Conservation (phyloP, 2,329 filamentous ascomycete genomes). For the Aspergillus aculeatinus region DNA sequence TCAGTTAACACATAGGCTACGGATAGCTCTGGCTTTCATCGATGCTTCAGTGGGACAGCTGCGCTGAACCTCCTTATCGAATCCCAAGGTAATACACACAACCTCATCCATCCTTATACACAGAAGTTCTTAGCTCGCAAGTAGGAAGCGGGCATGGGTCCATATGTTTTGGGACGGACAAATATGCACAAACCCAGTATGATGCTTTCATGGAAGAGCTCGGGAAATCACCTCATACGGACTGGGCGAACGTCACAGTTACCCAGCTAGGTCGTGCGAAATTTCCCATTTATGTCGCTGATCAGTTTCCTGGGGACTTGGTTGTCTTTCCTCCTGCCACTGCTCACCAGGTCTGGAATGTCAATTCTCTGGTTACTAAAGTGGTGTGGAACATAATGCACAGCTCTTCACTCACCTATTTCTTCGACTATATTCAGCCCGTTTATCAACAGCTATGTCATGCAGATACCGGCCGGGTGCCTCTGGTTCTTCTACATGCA, state of each 20-base stretch:
- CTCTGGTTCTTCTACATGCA: constrained; percentile 31
- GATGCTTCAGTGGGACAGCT: constrained; percentile 39
- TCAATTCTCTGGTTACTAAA: constrained; percentile 34
- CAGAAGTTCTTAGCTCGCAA: constrained; percentile 2
- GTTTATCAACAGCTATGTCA: constrained; percentile 37
- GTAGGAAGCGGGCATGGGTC: constrained; percentile 25
- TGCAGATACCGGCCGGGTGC: constrained; percentile 28
- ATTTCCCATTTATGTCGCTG: constrained; percentile 37
- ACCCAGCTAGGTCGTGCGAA: constrained; percentile 32
- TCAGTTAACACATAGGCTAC: neutral
- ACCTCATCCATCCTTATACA: neutral
- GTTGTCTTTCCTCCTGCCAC: constrained; percentile 39
- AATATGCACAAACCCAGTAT: constrained; percentile 33
- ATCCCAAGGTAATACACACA: constrained; percentile 24
- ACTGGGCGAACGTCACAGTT: constrained; percentile 34
- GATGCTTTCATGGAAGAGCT: constrained; percentile 34
- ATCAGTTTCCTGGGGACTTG: constrained; percentile 35
- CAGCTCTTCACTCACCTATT: constrained; percentile 33
- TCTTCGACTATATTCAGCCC: constrained; percentile 37
- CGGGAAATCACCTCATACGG: constrained; percentile 36
- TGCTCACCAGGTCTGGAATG: constrained; percentile 40
- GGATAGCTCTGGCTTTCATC: constrained; percentile 35
- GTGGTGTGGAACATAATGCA: constrained; percentile 41
- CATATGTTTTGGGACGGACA: constrained; percentile 38
- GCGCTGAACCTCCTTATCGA: constrained; percentile 37